Evolutionary conservation across 2,329 filamentous ascomycete species (phyloP), one percentile per base, ranked within the genome.

Genomic region (Xylaria sp.): DNA sequence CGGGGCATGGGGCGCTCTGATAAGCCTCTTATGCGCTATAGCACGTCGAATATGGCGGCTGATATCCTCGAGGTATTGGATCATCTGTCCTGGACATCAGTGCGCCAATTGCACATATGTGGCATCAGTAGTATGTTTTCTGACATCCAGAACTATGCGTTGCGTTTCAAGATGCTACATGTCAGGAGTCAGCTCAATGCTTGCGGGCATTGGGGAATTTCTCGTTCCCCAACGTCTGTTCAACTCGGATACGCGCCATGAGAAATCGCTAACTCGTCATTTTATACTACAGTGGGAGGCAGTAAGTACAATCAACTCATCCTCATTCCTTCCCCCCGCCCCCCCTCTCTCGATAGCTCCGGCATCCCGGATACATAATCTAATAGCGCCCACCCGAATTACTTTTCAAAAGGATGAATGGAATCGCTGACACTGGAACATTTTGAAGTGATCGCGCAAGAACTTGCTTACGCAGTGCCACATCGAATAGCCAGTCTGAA

Each of bases 21-120:
- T 81, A 94, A 92, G 79, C 94, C 94, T 0, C 78, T 92, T 25
- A 84, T 87, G 75, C 88, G 93, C 51, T 97, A 97, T 83, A 91
- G 91, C 37, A 96, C 94, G 2, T 90, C 87, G 48, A 91, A 93
- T 74, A 97, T 97, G 94, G 94, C 94, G 25, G 87, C 85, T 69
- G 94, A 97, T 81, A 80, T 88, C 28, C 77, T 94, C 72, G 92
- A 96, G 75, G 82, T 96, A 20, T 79, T 50, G 84, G 87, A 70
- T 65, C 84, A 89, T 75, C 78, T 96, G 10, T 89, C 89, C 71
- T 97, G 92, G 92, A 89, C 78, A 9, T 78, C 67, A 57, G 80
- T 63, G 72, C 85, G 77, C 74, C 84, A 75, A 81, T 85, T 83
- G 78, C 90, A 97, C 81, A 79, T 97, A 62, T 84, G 92, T 41